A percentile compares a stretch with the other conserved stretches of the same genome.
Evolutionary conservation across 2,329 filamentous ascomycete species (phyloP).

Genomic region (Beauveria asiatica): DNA sequence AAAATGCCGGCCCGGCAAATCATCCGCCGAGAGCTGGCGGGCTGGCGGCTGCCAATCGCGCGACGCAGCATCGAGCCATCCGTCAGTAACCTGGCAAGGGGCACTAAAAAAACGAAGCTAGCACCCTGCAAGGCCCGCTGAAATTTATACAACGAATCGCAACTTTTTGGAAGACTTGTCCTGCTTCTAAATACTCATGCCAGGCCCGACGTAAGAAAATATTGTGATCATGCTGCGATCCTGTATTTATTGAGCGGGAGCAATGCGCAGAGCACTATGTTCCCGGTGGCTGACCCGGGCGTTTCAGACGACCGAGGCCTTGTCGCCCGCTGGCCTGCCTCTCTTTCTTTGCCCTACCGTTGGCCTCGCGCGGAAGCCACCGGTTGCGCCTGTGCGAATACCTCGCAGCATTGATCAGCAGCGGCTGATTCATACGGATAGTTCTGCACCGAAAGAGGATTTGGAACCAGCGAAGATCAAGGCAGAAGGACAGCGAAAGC

Average conservation of each 20-base stretch:
- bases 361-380: constrained; percentile 16
- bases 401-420: constrained; percentile 13
- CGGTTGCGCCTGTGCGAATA: neutral
- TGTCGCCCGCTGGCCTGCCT: constrained; percentile 31
- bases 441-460: neutral
- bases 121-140: constrained; percentile 4
- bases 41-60: neutral
- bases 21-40: constrained; percentile 12
- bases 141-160: constrained; percentile 2
- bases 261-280: constrained; percentile 37
- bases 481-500: constrained; percentile 15
- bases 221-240: neutral
- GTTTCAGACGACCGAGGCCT: constrained; percentile 32
- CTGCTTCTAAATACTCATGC: no score
- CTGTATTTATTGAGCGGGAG: neutral
- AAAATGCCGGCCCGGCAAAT: constrained; percentile 22
- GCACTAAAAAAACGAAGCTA: neutral
- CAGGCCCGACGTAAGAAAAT: neutral
- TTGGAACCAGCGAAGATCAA: neutral
- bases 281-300: constrained; percentile 35
- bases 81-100: neutral
- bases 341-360: constrained; percentile 40
- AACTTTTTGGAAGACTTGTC: neutral
- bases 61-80: neutral
- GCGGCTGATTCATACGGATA: constrained; percentile 22